Base-by-base conservation (phyloP, 495 filamentous ascomycete genomes). In the Penicillium diatomitis region DNA sequence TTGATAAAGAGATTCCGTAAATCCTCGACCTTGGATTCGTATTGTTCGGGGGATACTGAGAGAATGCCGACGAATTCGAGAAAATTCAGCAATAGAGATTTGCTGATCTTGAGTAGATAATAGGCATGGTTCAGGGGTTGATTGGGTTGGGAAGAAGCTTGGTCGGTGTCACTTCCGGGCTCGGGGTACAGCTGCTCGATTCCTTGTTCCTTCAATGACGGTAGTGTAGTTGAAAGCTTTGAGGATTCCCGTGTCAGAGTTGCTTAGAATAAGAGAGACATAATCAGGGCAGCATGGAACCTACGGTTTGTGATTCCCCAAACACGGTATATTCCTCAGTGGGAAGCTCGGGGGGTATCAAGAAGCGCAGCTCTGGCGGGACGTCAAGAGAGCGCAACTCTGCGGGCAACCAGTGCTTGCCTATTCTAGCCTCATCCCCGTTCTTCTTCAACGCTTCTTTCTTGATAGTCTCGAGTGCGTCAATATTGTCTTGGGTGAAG, bases 51-150 rank as follows among this genome's bases (percentile, higher is more conserved):
- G 27, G 84, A 73, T 3, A 80, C 66, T 9, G 76, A 70, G 38
- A 96, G 73, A 5, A 86, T 66, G 7, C 86, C 85, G 1, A 87
- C 70, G 12, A 96, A 78, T 51, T 90, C 87, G 10, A 95, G 73
- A 60, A 89, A 97, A 56, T 87, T 89, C 27, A 96, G 71, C 2
- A 97, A 74, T 0, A 95, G 69, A 1, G 84, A 88, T 57, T 91
- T 89, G 45, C 85, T 82, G 35, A 96, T 73, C 41, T 81, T 79
- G 41, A 87, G 82, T 2, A 98, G 80, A 52, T 89, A 84, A 40
- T 86, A 73, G 9, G 82, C 84, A 36, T 85, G 83, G 59, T 91
- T 84, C 7, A 81, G 65, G 5, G 68, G 75, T 54, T 64, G 68
- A 44, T 52, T 51, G 12, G 58, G 65, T 47, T 63, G 47, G 39